Evolutionary conservation across 768 basidiomycete genomes (phyloP).

Genomic region (Leccinellum luteum): DNA sequence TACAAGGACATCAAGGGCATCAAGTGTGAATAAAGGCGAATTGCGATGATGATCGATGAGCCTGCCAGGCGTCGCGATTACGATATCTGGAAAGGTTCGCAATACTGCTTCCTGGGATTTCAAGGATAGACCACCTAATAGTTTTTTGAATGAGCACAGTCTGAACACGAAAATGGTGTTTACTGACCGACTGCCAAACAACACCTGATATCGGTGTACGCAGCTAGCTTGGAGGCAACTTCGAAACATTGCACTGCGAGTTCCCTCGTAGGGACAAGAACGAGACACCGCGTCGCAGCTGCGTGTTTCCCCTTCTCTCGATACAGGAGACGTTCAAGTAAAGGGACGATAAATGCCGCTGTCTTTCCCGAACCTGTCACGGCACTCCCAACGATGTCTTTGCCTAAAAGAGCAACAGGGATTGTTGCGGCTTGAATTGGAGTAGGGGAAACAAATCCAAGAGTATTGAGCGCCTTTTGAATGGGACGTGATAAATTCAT

Average conservation of each 20-base stretch:
- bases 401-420: slow-evolving; percentile 89
- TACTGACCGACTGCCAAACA: slow-evolving; percentile 84
- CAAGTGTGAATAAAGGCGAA: slow-evolving; percentile 88
- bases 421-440: slow-evolving; percentile 95
- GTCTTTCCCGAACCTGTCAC: slow-evolving; percentile 99
- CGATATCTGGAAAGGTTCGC: slow-evolving; percentile 84
- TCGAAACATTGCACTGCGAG: slow-evolving; percentile 95
- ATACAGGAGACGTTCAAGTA: slow-evolving; percentile 89
- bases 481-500: slow-evolving; percentile 97
- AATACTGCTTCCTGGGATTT: slow-evolving; percentile 88
- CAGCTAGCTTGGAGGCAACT: slow-evolving; percentile 80
- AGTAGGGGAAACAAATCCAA: slow-evolving; percentile 83
- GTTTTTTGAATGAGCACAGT: slow-evolving; percentile 5
- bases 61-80: slow-evolving; percentile 96
- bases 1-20: slow-evolving; percentile 89
- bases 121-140: slow-evolving; percentile 82
- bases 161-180: slow-evolving; percentile 3
- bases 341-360: slow-evolving; percentile 93
- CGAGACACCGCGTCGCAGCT: slow-evolving; percentile 83
- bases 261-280: slow-evolving; percentile 94
- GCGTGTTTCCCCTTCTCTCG: slow-evolving; percentile 86
- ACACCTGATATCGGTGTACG: slow-evolving; percentile 86
- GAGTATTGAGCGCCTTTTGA: slow-evolving; percentile 81
- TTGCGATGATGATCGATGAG: slow-evolving; percentile 97
- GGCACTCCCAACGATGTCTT: slow-evolving; percentile 94